These are phyloP conservation scores for Ophiostoma perfectum DNA, from an alignment of 2,329 filamentous ascomycete species.

Conservation along the genomic window DNA sequence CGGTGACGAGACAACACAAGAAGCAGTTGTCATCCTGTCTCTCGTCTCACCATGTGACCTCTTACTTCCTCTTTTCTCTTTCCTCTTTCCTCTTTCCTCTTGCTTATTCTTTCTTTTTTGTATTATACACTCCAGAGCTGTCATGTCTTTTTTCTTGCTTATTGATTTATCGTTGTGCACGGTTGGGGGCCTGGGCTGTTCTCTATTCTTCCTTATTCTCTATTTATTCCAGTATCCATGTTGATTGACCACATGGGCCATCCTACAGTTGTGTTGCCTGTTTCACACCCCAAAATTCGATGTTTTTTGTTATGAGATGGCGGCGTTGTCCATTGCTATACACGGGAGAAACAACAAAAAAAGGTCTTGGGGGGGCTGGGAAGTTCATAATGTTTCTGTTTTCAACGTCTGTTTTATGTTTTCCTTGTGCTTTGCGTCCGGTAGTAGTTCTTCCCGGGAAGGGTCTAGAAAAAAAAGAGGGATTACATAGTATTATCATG, in stretches of 20 bases:
- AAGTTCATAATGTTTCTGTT: no score
- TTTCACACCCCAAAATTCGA: neutral
- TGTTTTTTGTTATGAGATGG: neutral
- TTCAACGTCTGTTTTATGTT: no score
- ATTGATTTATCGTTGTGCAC: slow-evolving; percentile 12
- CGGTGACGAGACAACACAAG: no score
- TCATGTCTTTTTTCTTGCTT: slow-evolving; percentile 9
- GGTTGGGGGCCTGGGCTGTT: slow-evolving; percentile 9
- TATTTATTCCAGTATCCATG: neutral
- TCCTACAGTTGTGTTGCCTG: neutral
- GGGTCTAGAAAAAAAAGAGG: no score
- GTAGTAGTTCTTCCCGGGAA: no score
- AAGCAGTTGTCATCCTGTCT: neutral
- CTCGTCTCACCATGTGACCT: no score
- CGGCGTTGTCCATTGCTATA: neutral
- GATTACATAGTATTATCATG: no score
- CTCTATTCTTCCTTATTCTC: neutral
- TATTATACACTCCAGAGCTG: slow-evolving; percentile 19
- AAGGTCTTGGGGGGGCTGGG: no score
- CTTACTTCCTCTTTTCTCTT: neutral
- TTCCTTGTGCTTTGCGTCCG: no score
- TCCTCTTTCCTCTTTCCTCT: neutral
- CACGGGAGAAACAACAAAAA: no score
- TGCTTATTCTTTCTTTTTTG: slow-evolving; percentile 12
- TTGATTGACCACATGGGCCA: neutral